phyloP scores from a whole-genome alignment of 495 filamentous ascomycete genomes.

The Neurospora sp. region DNA sequence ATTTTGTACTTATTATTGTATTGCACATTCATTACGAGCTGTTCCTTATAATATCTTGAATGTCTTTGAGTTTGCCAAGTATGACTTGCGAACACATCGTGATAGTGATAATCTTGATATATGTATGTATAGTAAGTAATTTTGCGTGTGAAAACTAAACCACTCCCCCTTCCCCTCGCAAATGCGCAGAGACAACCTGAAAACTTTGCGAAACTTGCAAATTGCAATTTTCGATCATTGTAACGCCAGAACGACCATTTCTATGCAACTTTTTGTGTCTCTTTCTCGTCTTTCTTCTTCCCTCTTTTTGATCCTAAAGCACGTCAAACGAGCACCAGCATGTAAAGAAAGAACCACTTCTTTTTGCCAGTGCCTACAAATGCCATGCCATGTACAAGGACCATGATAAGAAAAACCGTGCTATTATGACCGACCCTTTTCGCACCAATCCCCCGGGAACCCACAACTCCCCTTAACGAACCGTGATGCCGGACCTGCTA shows the following conservation, averaged over 20 bases:
- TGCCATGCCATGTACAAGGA: not conserved
- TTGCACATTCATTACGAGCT: not conserved
- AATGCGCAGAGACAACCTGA: not conserved
- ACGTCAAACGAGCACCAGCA: not conserved
- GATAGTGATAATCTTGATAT: not conserved
- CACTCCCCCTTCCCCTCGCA: not conserved
- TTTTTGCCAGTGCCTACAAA: not conserved
- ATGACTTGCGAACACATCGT: not conserved
- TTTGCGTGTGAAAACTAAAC: not conserved
- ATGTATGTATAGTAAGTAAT: not conserved
- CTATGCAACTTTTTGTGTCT: constrained; percentile 10
- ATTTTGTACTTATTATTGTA: not conserved
- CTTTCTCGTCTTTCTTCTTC: not conserved
- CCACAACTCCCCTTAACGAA: constrained; percentile 37
- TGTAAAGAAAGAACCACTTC: not conserved
- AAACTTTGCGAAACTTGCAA: not conserved
- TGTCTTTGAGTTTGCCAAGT: not conserved
- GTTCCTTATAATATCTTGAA: not conserved
- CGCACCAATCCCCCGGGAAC: not conserved
- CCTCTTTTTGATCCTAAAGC: not conserved
- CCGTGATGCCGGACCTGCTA: constrained; percentile 60
- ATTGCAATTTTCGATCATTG: not conserved
- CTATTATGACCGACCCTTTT: not conserved
- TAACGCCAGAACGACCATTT: constrained; percentile 15
- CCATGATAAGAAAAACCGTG: not conserved